These are phyloP conservation scores for Zasmidium citrigriseum DNA, from an alignment of 2,329 filamentous ascomycete genomes.

Conservation along the genomic window DNA sequence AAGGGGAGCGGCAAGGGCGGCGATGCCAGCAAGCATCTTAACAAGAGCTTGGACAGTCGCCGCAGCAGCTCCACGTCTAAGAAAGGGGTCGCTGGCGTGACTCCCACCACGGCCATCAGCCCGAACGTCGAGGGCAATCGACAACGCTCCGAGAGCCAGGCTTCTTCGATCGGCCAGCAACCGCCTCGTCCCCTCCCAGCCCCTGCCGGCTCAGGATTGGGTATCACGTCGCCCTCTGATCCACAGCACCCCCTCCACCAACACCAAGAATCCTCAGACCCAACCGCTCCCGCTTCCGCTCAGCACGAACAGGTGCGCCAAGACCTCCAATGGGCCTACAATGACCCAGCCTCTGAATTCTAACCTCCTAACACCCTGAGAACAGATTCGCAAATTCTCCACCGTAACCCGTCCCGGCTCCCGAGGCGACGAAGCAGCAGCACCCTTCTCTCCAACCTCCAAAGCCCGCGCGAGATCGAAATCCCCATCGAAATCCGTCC, in stretches of 20 bases:
- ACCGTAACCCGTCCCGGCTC: conserved; percentile 7
- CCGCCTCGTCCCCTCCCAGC: conserved; percentile 14
- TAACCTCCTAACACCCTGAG: not conserved
- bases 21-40: conserved; percentile 56
- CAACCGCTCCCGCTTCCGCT: conserved; percentile 27
- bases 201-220: conserved; percentile 14
- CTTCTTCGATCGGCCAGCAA: conserved; percentile 20
- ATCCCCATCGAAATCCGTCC: conserved; percentile 34
- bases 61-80: conserved; percentile 85
- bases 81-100: conserved; percentile 59
- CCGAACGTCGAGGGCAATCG: conserved; percentile 14
- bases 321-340: not conserved
- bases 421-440: too few relatives aligned
- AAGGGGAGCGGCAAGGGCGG: conserved; percentile 45
- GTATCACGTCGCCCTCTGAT: conserved; percentile 12
- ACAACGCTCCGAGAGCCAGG: conserved; percentile 26
- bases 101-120: conserved; percentile 14
- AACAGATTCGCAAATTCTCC: conserved; percentile 20
- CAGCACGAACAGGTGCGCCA: conserved; percentile 43
- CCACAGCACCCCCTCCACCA: conserved; percentile 24
- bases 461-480: conserved; percentile 24
- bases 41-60: conserved; percentile 86
- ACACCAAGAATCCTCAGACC: conserved; percentile 10
- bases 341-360: conserved; percentile 4
- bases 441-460: too few relatives aligned